A percentile compares a stretch with the other conserved stretches of the same genome.
These are phyloP conservation scores for Fusarium pininemorale DNA, from an alignment of 2,329 filamentous ascomycete species.

Conservation along the genomic window DNA sequence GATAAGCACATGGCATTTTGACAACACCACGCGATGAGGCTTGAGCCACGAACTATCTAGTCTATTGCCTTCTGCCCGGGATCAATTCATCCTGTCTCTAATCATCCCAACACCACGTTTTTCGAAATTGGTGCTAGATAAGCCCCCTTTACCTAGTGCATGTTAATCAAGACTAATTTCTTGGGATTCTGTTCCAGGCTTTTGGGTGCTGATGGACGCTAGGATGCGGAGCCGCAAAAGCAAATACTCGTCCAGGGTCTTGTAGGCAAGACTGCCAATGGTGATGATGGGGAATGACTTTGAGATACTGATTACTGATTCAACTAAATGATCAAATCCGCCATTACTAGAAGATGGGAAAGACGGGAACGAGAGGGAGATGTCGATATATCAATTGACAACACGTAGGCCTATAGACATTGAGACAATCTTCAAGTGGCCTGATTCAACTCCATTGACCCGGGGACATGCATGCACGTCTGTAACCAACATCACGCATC, in stretches of 20 bases:
- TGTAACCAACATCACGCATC: not conserved
- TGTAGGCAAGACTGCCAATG: not conserved
- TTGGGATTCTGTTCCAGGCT: not conserved
- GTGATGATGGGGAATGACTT: not conserved
- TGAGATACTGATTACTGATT: not conserved
- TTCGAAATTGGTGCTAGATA: not conserved
- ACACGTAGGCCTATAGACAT: not conserved
- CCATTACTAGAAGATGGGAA: fast-evolving
- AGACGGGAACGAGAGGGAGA: not conserved
- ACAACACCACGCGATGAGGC: not conserved
- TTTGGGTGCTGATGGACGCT: not conserved
- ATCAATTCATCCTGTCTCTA: not conserved
- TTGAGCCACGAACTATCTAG: not conserved
- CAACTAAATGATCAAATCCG: not conserved
- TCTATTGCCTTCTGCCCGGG: constrained; percentile 5
- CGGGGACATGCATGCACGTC: not conserved
- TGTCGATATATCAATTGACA: not conserved
- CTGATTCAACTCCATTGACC: not conserved
- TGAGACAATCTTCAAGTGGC: too few species aligned
- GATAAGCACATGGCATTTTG: not conserved
- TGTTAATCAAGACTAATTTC: not conserved
- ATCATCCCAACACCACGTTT: constrained; percentile 17
- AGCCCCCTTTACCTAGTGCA: not conserved
- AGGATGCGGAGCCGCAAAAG: constrained; percentile 28
- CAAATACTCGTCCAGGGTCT: not conserved